A percentile compares a stretch with the other conserved stretches of the same genome.
Conservation (phyloP, 371 early-diverging fungal species). For the Zancudomyces culisetae region DNA sequence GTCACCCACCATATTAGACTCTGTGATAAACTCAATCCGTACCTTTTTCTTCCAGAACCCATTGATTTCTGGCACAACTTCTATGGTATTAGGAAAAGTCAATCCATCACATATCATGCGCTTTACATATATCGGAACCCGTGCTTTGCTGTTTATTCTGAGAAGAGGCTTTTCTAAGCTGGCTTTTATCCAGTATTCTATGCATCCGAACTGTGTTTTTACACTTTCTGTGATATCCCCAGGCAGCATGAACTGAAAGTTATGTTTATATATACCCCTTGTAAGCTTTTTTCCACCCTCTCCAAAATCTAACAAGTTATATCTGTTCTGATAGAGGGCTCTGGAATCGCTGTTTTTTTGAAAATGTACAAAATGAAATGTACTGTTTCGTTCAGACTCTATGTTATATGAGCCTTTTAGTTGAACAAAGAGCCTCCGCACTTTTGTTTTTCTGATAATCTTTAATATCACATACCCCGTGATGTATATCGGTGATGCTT, state of each 20-base stretch:
- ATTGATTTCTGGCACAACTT: background rate
- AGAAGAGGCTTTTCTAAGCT: background rate
- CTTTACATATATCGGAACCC: background rate
- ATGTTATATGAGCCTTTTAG: no score
- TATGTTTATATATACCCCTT: conserved; percentile 5
- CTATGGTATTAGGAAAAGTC: background rate
- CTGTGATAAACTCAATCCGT: background rate
- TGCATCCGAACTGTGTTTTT: conserved; percentile 8
- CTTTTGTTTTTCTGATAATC: no score
- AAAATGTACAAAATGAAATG: no score
- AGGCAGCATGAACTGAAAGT: conserved; percentile 11
- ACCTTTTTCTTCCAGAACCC: background rate
- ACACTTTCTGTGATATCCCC: conserved; percentile 14
- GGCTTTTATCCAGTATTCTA: conserved; percentile 13
- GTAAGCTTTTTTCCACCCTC: background rate
- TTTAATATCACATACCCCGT: no score
- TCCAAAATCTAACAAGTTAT: background rate
- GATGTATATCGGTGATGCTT: no score
- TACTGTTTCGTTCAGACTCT: no score
- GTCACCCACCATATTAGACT: background rate
- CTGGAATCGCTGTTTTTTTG: no score
- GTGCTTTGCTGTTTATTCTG: background rate
- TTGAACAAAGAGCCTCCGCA: no score
- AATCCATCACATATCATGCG: background rate
- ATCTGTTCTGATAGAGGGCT: background rate